Evolutionary conservation across 768 basidiomycete genomes (phyloP).

Genomic region (Tylopilus subfusipes): DNA sequence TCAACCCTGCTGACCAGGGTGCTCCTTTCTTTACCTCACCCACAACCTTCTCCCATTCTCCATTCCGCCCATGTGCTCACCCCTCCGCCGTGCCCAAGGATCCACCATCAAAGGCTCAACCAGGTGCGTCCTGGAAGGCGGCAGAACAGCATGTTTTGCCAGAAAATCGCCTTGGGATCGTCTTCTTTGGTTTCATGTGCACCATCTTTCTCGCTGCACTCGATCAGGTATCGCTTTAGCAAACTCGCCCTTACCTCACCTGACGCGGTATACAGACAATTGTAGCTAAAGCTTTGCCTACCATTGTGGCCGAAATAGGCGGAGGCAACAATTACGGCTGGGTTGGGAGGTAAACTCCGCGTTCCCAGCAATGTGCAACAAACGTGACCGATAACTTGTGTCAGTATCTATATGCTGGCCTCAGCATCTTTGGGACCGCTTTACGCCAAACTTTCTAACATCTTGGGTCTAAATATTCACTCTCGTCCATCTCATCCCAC

Average conservation of each 20-base stretch:
- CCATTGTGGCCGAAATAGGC: conserved; percentile 44
- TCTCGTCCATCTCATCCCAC: background rate
- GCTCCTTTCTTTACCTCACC: background rate
- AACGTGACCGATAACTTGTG: background rate
- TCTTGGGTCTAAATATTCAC: conserved; percentile 29
- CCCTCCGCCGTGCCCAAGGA: background rate
- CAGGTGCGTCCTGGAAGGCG: conserved; percentile 37
- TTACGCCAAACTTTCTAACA: conserved; percentile 48
- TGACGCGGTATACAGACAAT: conserved; percentile 34
- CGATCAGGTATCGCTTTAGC: conserved; percentile 36
- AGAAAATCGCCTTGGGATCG: conserved; percentile 40
- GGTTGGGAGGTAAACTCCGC: conserved; percentile 40
- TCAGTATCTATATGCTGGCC: conserved; percentile 47
- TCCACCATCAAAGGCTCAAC: conserved; percentile 8
- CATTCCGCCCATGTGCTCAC: conserved; percentile 5
- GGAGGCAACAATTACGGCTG: conserved; percentile 46
- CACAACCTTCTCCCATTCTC: background rate
- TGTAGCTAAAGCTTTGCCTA: conserved; percentile 49
- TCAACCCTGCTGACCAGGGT: background rate
- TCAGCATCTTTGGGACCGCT: conserved; percentile 39
- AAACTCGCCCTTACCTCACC: background rate
- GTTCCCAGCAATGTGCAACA: background rate
- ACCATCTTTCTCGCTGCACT: conserved; percentile 45
- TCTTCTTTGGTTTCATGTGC: conserved; percentile 44
- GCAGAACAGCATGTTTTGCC: conserved; percentile 42